These are phyloP conservation scores for Mycena kentingensis DNA, from an alignment of 768 basidiomycete genomes.

Conservation along the genomic window DNA sequence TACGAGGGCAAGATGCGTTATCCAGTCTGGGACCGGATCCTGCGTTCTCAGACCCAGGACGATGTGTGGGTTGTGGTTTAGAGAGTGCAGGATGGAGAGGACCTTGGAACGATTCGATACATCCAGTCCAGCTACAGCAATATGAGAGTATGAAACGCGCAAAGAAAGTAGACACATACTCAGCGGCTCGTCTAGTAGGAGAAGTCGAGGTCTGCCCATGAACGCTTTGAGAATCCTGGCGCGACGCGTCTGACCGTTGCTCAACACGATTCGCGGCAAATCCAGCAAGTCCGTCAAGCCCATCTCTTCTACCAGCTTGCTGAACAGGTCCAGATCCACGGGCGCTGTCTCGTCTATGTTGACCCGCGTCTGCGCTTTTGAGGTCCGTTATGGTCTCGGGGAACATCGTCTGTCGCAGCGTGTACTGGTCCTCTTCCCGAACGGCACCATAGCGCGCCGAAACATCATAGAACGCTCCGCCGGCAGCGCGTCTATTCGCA, in stretches of 20 bases:
- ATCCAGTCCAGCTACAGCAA: slow-evolving; percentile 74
- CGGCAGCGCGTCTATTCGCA: slow-evolving; percentile 56
- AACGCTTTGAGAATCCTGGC: slow-evolving; percentile 83
- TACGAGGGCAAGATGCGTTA: slow-evolving; percentile 66
- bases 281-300: slow-evolving; percentile 68
- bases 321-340: slow-evolving; percentile 41
- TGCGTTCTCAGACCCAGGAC: slow-evolving; percentile 69
- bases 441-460: slow-evolving; percentile 90
- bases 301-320: slow-evolving; percentile 56
- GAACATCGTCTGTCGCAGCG: slow-evolving; percentile 72
- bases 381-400: slow-evolving; percentile 43
- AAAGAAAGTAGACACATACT: slow-evolving; percentile 49
- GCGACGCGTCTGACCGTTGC: slow-evolving; percentile 89
- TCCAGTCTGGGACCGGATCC: slow-evolving; percentile 72
- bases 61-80: slow-evolving; percentile 56
- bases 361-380: slow-evolving; percentile 24
- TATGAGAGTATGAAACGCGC: neutral
- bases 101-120: slow-evolving; percentile 57
- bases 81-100: slow-evolving; percentile 51
- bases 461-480: slow-evolving; percentile 87
- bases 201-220: slow-evolving; percentile 65
- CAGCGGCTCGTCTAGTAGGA: slow-evolving; percentile 91
- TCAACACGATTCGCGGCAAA: slow-evolving; percentile 80
- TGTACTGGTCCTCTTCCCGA: slow-evolving; percentile 79
- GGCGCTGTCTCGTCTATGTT: slow-evolving; percentile 24